A percentile compares a stretch with the other conserved stretches of the same genome.
Conservation (phyloP, 768 basidiomycete species). For the Tricholoma matsutake region DNA sequence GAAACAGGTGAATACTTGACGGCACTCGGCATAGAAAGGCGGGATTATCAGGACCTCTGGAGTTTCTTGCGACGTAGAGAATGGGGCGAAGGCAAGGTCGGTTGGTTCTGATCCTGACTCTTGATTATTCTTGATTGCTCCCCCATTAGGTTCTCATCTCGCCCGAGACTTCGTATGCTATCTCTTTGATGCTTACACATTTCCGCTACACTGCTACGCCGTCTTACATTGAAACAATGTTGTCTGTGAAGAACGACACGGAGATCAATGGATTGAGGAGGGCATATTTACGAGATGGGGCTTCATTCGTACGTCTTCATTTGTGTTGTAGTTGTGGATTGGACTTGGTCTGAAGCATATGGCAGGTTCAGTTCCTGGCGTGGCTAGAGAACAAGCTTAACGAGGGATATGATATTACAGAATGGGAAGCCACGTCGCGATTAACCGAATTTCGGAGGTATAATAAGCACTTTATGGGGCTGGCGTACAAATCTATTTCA, state of each 20-base stretch:
- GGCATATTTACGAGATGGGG: conserved; percentile 90
- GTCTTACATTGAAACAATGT: conserved; percentile 70
- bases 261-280: conserved; percentile 80
- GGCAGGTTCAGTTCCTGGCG: conserved; percentile 74
- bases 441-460: conserved; percentile 73
- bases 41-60: conserved; percentile 79
- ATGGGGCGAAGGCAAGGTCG: conserved; percentile 77
- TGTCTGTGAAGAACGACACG: conserved; percentile 84
- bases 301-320: conserved; percentile 61
- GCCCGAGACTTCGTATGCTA: conserved; percentile 76
- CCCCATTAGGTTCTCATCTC: conserved; percentile 56
- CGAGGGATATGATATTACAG: conserved; percentile 79
- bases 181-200: conserved; percentile 81
- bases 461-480: conserved; percentile 74
- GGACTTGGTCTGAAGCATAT: conserved; percentile 8
- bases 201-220: conserved; percentile 74
- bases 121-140: conserved; percentile 1
- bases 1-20: conserved; percentile 59
- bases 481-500: conserved; percentile 88
- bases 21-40: conserved; percentile 51
- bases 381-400: conserved; percentile 84
- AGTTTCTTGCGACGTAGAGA: conserved; percentile 67
- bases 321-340: conserved; percentile 6
- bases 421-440: conserved; percentile 88
- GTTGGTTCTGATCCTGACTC: conserved; percentile 12